Conservation (phyloP, 352 stramenopile genomes). For the Globisporangium yorkense region DNA sequence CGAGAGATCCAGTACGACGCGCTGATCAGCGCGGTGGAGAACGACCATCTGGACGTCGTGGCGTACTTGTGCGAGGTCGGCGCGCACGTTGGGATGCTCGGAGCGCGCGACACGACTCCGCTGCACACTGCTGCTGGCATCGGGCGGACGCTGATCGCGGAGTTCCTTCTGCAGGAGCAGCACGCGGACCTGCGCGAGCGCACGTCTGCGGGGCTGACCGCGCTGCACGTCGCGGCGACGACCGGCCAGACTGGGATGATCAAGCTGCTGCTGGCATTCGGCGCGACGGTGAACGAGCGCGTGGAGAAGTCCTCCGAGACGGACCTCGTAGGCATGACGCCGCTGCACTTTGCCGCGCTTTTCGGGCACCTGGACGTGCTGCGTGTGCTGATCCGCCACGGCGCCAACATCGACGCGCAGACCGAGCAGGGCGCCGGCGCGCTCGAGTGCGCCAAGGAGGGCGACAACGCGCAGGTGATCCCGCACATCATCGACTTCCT, state of each 20-base stretch:
- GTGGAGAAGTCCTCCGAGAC: slow-evolving; percentile 7
- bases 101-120: slow-evolving; percentile 8
- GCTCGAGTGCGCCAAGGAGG: slow-evolving; percentile 16
- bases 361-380: slow-evolving; percentile 15
- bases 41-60: slow-evolving; percentile 13
- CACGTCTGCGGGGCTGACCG: slow-evolving; percentile 14
- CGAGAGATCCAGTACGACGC: slow-evolving; percentile 7
- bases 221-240: slow-evolving; percentile 22
- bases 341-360: slow-evolving; percentile 15
- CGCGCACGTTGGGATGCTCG: slow-evolving; percentile 11
- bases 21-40: slow-evolving; percentile 11
- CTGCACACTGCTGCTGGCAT: slow-evolving; percentile 13
- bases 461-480: slow-evolving; percentile 14
- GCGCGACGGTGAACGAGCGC: slow-evolving; percentile 17
- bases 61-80: slow-evolving; percentile 15
- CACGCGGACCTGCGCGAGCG: slow-evolving; percentile 6
- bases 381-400: slow-evolving; percentile 10
- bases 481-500: slow-evolving; percentile 15
- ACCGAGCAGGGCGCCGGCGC: slow-evolving; percentile 13
- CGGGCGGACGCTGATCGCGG: slow-evolving; percentile 10
- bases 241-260: slow-evolving; percentile 25
- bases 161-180: slow-evolving; percentile 13
- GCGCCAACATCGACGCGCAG: slow-evolving; percentile 14
- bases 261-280: slow-evolving; percentile 20
- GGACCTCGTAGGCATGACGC: slow-evolving; percentile 16